Conservation (phyloP, 768 basidiomycete species). For the Tylopilus cervinicoccineus region DNA sequence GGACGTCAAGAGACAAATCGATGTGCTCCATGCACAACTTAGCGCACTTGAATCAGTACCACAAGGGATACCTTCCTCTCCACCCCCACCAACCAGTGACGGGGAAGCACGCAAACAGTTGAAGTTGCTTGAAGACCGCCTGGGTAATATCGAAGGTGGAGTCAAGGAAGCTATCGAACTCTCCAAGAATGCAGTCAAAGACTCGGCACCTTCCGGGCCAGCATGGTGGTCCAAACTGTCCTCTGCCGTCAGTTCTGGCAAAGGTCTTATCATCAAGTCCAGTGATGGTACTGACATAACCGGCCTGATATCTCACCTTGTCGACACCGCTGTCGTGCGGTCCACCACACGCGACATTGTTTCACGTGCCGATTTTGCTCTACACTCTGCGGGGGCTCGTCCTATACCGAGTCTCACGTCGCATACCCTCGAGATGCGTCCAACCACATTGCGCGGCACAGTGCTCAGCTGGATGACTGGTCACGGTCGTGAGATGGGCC, state of each 20-base stretch:
- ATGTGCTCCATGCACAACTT: constrained; percentile 44
- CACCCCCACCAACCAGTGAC: constrained; percentile 35
- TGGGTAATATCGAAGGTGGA: constrained; percentile 57
- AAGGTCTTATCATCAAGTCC: constrained; percentile 61
- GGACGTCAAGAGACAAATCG: constrained; percentile 53
- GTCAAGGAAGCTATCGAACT: constrained; percentile 72
- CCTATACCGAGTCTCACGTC: constrained; percentile 83
- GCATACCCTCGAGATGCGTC: constrained; percentile 66
- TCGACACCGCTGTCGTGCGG: constrained; percentile 68
- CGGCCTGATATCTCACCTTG: constrained; percentile 65
- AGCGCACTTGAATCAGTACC: constrained; percentile 26
- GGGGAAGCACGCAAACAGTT: constrained; percentile 56
- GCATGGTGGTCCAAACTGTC: constrained; percentile 73
- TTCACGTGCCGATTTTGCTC: constrained; percentile 80
- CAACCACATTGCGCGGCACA: constrained; percentile 44
- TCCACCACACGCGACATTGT: constrained; percentile 73
- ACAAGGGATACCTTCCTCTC: constrained; percentile 15
- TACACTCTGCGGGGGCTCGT: constrained; percentile 76
- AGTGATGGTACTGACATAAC: constrained; percentile 73
- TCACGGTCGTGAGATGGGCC: constrained; percentile 60
- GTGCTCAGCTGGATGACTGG: constrained; percentile 58
- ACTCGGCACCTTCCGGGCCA: constrained; percentile 35
- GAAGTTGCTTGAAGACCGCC: constrained; percentile 55
- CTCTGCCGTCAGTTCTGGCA: constrained; percentile 40
- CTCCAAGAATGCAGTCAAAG: constrained; percentile 45